These are phyloP conservation scores for Margaritispora aquatica DNA, from an alignment of 495 filamentous ascomycete species.

Conservation along the genomic window DNA sequence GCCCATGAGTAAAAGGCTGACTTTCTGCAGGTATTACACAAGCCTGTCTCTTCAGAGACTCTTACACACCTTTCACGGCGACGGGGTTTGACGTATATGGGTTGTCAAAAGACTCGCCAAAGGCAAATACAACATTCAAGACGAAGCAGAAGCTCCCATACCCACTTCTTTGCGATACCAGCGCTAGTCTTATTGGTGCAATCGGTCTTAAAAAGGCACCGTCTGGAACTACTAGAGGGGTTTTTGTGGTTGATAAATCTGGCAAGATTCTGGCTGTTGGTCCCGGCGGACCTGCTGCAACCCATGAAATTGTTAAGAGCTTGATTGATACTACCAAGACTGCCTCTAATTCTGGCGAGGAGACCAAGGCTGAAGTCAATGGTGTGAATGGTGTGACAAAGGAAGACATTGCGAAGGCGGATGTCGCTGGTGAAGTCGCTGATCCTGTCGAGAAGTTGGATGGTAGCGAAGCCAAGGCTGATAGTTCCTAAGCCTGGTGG, in stretches of 20 bases:
- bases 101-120: conserved; percentile 77
- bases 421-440: conserved; percentile 20
- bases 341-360: conserved; percentile 1
- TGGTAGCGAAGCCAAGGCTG: conserved; percentile 15
- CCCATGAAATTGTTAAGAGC: conserved; percentile 40
- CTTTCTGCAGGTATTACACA: conserved; percentile 70
- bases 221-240: conserved; percentile 74
- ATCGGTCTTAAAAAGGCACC: conserved; percentile 72
- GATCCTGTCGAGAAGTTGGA: conserved; percentile 24
- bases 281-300: conserved; percentile 52
- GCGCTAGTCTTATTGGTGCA: conserved; percentile 62
- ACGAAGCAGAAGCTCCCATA: conserved; percentile 86
- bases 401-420: conserved; percentile 22
- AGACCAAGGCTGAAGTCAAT: neutral
- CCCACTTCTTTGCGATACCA: conserved; percentile 77
- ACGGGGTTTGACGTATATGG: conserved; percentile 82
- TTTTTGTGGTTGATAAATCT: conserved; percentile 78
- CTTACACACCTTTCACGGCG: conserved; percentile 66
- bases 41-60: conserved; percentile 88
- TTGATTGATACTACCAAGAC: conserved; percentile 31
- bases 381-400: conserved; percentile 18
- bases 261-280: conserved; percentile 60
- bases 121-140: conserved; percentile 86
- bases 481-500: neutral
- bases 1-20: neutral